phyloP scores from a whole-genome alignment of 768 basidiomycete genomes.

The Rhodotorula graminis region DNA sequence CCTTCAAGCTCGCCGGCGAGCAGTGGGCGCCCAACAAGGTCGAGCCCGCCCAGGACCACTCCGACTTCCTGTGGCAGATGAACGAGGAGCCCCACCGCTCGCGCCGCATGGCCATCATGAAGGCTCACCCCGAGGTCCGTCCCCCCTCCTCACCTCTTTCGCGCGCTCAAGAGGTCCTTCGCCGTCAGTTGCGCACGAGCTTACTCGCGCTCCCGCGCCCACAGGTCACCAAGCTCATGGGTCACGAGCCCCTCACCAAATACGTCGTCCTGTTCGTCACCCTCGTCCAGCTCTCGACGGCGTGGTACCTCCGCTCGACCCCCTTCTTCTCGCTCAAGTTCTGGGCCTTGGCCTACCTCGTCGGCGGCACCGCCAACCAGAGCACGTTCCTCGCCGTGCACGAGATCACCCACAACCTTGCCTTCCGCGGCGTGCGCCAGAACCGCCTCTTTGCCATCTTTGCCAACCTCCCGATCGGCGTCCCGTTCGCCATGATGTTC shows the following conservation, averaged over 20 bases:
- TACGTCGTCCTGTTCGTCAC: slow-evolving; percentile 82
- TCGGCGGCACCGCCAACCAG: slow-evolving; percentile 95
- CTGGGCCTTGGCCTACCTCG: slow-evolving; percentile 68
- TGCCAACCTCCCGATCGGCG: slow-evolving; percentile 86
- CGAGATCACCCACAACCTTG: slow-evolving; percentile 96
- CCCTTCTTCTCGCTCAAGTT: slow-evolving; percentile 67
- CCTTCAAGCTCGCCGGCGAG: slow-evolving; percentile 7
- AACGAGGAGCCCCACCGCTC: slow-evolving; percentile 95
- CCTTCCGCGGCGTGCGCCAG: slow-evolving; percentile 71
- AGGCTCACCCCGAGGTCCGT: slow-evolving; percentile 82
- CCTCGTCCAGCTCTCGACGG: slow-evolving; percentile 62
- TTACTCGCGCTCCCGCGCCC: too few relatives aligned
- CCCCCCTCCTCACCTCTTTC: too few relatives aligned
- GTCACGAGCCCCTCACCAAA: slow-evolving; percentile 84
- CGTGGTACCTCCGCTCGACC: slow-evolving; percentile 63
- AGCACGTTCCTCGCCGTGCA: slow-evolving; percentile 97
- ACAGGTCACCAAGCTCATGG: slow-evolving; percentile 94
- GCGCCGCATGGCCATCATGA: slow-evolving; percentile 80
- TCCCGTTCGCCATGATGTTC: slow-evolving; percentile 93
- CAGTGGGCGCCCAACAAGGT: slow-evolving; percentile 45
- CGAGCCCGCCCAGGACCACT: slow-evolving; percentile 65
- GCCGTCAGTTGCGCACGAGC: too few relatives aligned
- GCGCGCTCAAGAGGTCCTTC: too few relatives aligned
- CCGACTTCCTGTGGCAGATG: slow-evolving; percentile 93
- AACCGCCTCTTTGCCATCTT: slow-evolving; percentile 87